Base-by-base conservation (phyloP, 352 stramenopile species). In the Globisporangium radiosum region DNA sequence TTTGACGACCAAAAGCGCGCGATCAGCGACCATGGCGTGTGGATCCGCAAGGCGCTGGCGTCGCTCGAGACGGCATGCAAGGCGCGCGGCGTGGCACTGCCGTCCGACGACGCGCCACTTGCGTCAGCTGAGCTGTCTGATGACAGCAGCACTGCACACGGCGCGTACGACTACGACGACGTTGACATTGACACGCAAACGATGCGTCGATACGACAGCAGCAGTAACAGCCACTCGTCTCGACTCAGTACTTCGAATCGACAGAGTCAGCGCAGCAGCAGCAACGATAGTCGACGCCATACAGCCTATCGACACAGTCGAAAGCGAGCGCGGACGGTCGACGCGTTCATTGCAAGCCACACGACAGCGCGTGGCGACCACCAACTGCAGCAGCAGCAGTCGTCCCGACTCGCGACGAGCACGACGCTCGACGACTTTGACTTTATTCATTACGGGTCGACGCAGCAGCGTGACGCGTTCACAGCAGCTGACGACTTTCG, bases 21-120 rank as follows among this genome's bases (percentile, higher is more conserved):
- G 19, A 64, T 88, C n/a, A 76, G 76, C 11, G 70, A 79, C 8
- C 71, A 83, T 53, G 68, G 70, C 59, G 40, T 58, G 7, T 94
- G 85, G 85, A 49, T 89, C n/a, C 77, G 71, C 15, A 56, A 73
- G 48, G 68, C 60, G n/a, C 58, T 65, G 4, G 45, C 52, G 0
- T 40, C 62, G 14, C 42, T 90, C 15, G 65, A 81, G 44, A 65
- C 59, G 5, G 60, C 64, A 1, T 73, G 82, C 57, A 52, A 42
- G 40, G 56, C 59, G 3, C 72, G 73, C 9, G 60, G 68, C 15
- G 65, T 76, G 37, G 25, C 54, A 8, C 47, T 78, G 14, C 62
- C 63, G 7, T 54, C 52, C 0, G 51, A 56, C 4, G 55, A 33
- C 25, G 25, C 25, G 58, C 11, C 57, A 39, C 19, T 42, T 10